These are phyloP conservation scores for Gentiana straminea DNA, from an alignment of 257 asterid genomes.

Conservation along the genomic window DNA sequence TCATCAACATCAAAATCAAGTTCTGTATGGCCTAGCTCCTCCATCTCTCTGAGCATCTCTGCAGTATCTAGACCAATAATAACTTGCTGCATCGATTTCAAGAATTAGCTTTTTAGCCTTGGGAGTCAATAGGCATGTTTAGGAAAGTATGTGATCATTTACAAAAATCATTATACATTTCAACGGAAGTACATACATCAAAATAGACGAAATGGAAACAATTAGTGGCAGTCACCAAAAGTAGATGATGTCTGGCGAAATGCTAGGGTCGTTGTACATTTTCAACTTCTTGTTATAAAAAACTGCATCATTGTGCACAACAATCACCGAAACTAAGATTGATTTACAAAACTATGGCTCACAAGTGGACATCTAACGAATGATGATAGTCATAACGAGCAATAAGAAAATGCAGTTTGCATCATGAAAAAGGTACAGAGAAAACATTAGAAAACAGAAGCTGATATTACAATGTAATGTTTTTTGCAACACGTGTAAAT, in stretches of 20 bases:
- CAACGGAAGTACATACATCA: neutral
- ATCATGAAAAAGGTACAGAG: too few relatives aligned
- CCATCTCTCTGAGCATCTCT: constrained; percentile 75
- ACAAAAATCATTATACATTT: neutral
- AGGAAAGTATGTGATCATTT: neutral
- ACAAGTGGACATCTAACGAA: too few relatives aligned
- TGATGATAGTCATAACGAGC: too few relatives aligned
- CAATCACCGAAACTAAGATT: too few relatives aligned
- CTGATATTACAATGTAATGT: neutral
- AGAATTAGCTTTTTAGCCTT: constrained; percentile 1
- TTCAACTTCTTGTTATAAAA: too few relatives aligned
- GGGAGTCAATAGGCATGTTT: too few relatives aligned
- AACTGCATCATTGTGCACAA: too few relatives aligned
- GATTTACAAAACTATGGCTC: too few relatives aligned
- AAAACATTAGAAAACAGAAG: neutral
- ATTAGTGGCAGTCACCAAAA: too few relatives aligned
- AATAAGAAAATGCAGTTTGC: too few relatives aligned
- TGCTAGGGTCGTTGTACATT: too few relatives aligned
- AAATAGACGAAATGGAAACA: neutral
- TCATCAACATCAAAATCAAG: constrained; percentile 55
- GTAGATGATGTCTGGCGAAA: too few relatives aligned
- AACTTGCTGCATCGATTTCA: constrained; percentile 73
- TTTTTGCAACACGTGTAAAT: neutral
- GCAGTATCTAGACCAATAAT: constrained; percentile 82
- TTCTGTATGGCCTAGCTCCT: constrained; percentile 61